These are phyloP conservation scores for Monascus purpureus DNA, from an alignment of 495 filamentous ascomycete genomes.

Conservation along the genomic window DNA sequence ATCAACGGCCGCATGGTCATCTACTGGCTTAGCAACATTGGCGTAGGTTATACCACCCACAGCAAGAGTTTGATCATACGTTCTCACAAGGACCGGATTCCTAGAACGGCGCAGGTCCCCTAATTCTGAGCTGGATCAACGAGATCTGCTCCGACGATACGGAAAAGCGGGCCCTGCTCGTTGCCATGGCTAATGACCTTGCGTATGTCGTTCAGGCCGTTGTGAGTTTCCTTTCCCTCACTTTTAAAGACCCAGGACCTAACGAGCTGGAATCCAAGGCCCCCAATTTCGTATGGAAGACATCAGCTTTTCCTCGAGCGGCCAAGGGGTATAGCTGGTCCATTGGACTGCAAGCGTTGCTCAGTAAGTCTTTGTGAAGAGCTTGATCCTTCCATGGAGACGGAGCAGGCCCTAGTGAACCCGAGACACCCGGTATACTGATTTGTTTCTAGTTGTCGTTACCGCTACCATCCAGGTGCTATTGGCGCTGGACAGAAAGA, in stretches of 20 bases:
- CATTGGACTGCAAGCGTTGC: slow-evolving; percentile 14
- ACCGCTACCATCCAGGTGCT: neutral
- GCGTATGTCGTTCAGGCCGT: slow-evolving; percentile 16
- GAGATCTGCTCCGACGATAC: slow-evolving; percentile 17
- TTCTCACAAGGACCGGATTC: neutral
- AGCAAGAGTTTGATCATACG: neutral
- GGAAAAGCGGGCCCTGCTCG: slow-evolving; percentile 12
- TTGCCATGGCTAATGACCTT: slow-evolving; percentile 13
- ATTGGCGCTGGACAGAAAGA: neutral
- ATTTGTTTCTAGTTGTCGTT: neutral
- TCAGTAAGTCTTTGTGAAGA: too few relatives aligned
- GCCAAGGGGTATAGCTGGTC: slow-evolving; percentile 19
- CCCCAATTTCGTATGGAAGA: slow-evolving; percentile 27
- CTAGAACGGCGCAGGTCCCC: slow-evolving; percentile 11
- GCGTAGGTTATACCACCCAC: slow-evolving; percentile 6
- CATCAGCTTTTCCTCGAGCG: slow-evolving; percentile 20
- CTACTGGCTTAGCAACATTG: slow-evolving; percentile 14
- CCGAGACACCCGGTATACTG: neutral
- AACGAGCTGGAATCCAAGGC: slow-evolving; percentile 9
- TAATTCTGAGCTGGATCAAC: slow-evolving; percentile 15
- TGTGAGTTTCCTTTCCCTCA: slow-evolving; percentile 7
- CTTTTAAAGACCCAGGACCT: neutral
- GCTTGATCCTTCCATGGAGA: too few relatives aligned
- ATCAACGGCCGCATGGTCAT: slow-evolving; percentile 15
- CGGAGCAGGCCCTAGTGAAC: too few relatives aligned